Conservation (phyloP, 306 rosid species). For the Ochetophila trinervis region DNA sequence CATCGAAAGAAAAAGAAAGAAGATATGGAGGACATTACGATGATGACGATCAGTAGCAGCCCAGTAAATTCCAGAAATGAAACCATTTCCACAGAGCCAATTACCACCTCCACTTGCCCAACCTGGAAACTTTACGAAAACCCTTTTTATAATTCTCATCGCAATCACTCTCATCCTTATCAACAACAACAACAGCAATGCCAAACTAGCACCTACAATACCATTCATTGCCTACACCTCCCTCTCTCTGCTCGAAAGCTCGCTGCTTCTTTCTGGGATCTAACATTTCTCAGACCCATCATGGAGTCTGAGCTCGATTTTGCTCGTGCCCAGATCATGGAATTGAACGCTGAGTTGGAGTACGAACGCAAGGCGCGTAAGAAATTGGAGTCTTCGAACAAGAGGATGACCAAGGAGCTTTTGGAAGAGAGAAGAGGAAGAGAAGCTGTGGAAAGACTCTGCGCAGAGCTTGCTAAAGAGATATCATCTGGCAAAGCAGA, state of each 20-base stretch:
- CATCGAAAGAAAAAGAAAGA: not conserved
- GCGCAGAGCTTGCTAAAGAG: slow-evolving; percentile 40
- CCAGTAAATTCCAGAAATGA: slow-evolving; percentile 30
- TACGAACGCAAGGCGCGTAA: slow-evolving; percentile 40
- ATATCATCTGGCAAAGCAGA: slow-evolving; percentile 32
- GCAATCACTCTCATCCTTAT: slow-evolving; percentile 2
- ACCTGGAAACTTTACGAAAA: slow-evolving; percentile 62
- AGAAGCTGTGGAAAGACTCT: slow-evolving; percentile 39
- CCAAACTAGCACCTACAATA: slow-evolving; percentile 17
- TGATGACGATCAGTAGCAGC: slow-evolving; percentile 31
- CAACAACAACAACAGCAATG: slow-evolving; percentile 11
- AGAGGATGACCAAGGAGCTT: slow-evolving; percentile 35
- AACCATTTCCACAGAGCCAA: slow-evolving; percentile 18
- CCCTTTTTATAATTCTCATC: slow-evolving; percentile 45
- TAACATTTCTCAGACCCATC: slow-evolving; percentile 24
- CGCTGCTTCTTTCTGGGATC: slow-evolving; percentile 47
- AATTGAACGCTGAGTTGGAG: slow-evolving; percentile 41
- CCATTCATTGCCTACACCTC: slow-evolving; percentile 28
- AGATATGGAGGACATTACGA: slow-evolving; percentile 33
- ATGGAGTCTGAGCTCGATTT: slow-evolving; percentile 43
- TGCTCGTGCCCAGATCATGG: slow-evolving; percentile 35
- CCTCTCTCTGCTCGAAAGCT: slow-evolving; percentile 38
- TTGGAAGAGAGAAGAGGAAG: slow-evolving; percentile 40
- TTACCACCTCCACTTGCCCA: slow-evolving; percentile 36
- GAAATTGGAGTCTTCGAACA: slow-evolving; percentile 36